Evolutionary conservation across 176 grass and related monocot genomes (phyloP).

Genomic region (Rhynchospora tenuis): DNA sequence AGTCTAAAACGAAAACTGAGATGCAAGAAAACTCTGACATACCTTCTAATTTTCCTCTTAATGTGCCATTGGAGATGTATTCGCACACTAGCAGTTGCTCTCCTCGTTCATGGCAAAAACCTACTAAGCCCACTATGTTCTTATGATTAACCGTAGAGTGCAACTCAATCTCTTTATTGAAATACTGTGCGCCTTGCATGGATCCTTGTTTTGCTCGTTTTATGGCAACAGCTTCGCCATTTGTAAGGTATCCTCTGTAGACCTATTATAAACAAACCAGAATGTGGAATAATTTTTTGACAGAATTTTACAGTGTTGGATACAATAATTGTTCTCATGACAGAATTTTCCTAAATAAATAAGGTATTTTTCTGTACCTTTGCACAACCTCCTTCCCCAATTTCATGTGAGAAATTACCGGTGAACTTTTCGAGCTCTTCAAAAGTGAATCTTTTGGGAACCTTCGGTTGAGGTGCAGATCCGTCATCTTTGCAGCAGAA

Average conservation of each 20-base stretch:
- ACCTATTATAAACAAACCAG: conserved; percentile 41
- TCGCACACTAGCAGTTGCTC: conserved; percentile 93
- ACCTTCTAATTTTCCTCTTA: conserved; percentile 70
- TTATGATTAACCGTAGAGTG: conserved; percentile 85
- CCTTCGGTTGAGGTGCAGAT: conserved; percentile 66
- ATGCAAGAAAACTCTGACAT: background rate
- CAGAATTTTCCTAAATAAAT: no score
- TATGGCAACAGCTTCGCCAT: conserved; percentile 56
- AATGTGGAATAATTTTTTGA: background rate
- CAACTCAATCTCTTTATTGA: conserved; percentile 92
- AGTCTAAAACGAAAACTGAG: background rate
- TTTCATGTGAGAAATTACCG: conserved; percentile 65
- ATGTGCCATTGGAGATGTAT: conserved; percentile 63
- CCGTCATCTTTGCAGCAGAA: conserved; percentile 42
- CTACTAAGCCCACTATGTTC: conserved; percentile 72
- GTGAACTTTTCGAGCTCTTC: conserved; percentile 72
- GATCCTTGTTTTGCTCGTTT: conserved; percentile 76
- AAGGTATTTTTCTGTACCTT: conserved; percentile 44
- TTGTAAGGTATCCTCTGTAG: conserved; percentile 60
- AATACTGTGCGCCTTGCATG: conserved; percentile 74
- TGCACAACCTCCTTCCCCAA: conserved; percentile 76
- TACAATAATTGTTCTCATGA: no score
- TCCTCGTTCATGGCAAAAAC: conserved; percentile 81
- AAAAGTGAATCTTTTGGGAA: conserved; percentile 69
- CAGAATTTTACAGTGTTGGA: background rate